Evolutionary conservation across 495 filamentous ascomycete genomes (phyloP).

Genomic region (Hyphodiscus hymeniophilus): DNA sequence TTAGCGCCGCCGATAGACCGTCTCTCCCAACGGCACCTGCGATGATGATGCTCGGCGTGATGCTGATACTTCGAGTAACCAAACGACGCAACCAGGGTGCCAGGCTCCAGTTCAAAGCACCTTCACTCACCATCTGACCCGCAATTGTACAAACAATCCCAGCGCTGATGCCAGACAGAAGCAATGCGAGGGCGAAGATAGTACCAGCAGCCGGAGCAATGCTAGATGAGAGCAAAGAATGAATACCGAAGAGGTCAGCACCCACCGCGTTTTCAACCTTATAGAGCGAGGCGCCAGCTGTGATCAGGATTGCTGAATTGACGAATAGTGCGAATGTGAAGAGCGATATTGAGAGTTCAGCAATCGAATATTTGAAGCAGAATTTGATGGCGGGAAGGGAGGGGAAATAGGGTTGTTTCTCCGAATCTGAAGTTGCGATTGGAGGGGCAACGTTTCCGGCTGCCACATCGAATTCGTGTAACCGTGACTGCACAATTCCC

Average conservation of each 20-base stretch:
- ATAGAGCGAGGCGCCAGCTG: conserved; percentile 73
- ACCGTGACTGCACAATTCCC: conserved; percentile 75
- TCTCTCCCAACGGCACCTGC: conserved; percentile 67
- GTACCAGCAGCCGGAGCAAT: conserved; percentile 60
- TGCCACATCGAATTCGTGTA: conserved; percentile 66
- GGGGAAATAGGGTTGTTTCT: conserved; percentile 62
- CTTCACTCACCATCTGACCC: conserved; percentile 50
- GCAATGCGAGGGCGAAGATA: conserved; percentile 46
- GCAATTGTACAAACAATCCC: conserved; percentile 54
- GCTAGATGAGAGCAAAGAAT: conserved; percentile 59
- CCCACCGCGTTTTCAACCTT: conserved; percentile 42
- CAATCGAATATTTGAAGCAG: conserved; percentile 74
- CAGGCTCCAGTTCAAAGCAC: conserved; percentile 42
- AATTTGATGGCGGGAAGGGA: conserved; percentile 67
- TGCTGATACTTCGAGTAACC: conserved; percentile 57
- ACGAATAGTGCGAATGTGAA: conserved; percentile 92
- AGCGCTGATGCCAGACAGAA: conserved; percentile 44
- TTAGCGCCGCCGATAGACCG: conserved; percentile 66
- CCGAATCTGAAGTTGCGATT: conserved; percentile 10
- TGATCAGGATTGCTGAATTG: conserved; percentile 85
- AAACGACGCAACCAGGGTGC: conserved; percentile 43
- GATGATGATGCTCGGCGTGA: conserved; percentile 75
- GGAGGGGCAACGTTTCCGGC: conserved; percentile 43
- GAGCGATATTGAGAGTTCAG: conserved; percentile 67
- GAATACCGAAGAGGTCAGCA: conserved; percentile 77